phyloP scores from a whole-genome alignment of 1,139 yeast genomes.

The Diutina sp. region DNA sequence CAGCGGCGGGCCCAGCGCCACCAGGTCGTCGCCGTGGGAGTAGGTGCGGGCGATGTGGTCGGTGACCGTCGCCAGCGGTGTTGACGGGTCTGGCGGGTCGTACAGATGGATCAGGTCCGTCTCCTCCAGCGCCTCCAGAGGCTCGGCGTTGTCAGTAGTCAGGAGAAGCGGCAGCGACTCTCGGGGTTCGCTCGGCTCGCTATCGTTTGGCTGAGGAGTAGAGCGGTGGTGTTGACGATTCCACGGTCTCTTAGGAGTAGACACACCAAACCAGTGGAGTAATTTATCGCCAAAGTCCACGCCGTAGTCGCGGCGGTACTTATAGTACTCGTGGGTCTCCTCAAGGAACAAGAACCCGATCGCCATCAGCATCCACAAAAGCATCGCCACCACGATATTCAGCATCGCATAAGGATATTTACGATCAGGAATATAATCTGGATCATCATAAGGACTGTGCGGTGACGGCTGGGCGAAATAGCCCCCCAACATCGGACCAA shows the following conservation, averaged over 20 bases:
- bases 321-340: conserved; percentile 40
- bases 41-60: not conserved
- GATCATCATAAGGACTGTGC: conserved; percentile 6
- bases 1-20: not conserved
- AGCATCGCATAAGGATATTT: conserved; percentile 48
- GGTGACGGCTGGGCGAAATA: conserved; percentile 17
- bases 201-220: not conserved
- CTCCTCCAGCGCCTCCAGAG: too few species aligned
- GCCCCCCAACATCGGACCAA: conserved; percentile 53
- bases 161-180: not conserved
- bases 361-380: conserved; percentile 25
- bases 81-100: not conserved
- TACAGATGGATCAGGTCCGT: conserved; percentile 2
- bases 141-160: too few species aligned
- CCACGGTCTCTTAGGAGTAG: not conserved
- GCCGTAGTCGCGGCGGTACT: conserved; percentile 34
- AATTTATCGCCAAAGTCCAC: conserved; percentile 36
- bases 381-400: conserved; percentile 37
- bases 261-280: not conserved
- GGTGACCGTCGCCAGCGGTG: not conserved
- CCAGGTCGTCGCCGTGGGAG: not conserved
- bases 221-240: not conserved
- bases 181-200: not conserved
- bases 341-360: conserved; percentile 42
- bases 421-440: conserved; percentile 8